These are phyloP conservation scores for Helotiales sp. DNA, from an alignment of 2,329 filamentous ascomycete genomes.

Conservation along the genomic window DNA sequence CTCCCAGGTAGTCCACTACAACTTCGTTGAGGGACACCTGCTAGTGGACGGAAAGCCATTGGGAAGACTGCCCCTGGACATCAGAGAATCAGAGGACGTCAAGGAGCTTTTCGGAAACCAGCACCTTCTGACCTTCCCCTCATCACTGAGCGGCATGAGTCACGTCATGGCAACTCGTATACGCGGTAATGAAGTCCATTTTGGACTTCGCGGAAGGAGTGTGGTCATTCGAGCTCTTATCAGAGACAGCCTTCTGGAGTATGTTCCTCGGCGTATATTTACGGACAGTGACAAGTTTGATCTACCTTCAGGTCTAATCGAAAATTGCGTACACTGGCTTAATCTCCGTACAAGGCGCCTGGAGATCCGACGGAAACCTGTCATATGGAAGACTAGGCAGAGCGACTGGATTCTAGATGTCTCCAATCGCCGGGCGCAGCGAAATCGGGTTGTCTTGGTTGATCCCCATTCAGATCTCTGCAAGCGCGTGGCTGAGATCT, in stretches of 20 bases:
- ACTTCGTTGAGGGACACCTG: conserved; percentile 54
- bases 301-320: conserved; percentile 55
- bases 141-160: conserved; percentile 56
- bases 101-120: conserved; percentile 59
- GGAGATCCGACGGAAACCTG: conserved; percentile 55
- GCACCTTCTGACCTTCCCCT: conserved; percentile 57
- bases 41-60: conserved; percentile 55
- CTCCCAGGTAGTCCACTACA: conserved; percentile 48
- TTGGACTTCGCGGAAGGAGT: conserved; percentile 52
- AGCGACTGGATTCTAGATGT: conserved; percentile 50
- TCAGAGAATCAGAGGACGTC: conserved; percentile 51
- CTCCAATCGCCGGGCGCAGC: conserved; percentile 34
- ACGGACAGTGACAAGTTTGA: conserved; percentile 45
- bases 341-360: conserved; percentile 51
- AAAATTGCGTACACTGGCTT: conserved; percentile 64
- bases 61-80: conserved; percentile 58
- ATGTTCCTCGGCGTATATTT: conserved; percentile 45
- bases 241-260: conserved; percentile 39
- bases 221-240: conserved; percentile 52
- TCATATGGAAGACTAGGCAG: conserved; percentile 46
- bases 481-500: conserved; percentile 48
- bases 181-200: conserved; percentile 53
- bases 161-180: conserved; percentile 50
- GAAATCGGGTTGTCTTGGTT: conserved; percentile 47
- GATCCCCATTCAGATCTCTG: conserved; percentile 54